Conservation (phyloP, 1,284 basidiomycete species). For the Papiliotrema laurentii region DNA sequence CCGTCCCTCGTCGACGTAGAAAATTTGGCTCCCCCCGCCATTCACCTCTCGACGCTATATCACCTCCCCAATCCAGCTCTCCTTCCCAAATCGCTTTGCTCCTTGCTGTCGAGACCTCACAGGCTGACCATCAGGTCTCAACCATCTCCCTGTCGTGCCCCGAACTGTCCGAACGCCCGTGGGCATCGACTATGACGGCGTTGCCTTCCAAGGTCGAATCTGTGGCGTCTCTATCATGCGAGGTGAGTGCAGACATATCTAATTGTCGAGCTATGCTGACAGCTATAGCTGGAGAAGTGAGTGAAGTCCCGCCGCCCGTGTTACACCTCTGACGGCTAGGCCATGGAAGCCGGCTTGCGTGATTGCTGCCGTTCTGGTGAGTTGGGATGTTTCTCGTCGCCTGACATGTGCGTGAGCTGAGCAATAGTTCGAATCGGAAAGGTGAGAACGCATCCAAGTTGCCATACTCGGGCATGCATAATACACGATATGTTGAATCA, state of each 20-base stretch:
- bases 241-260: slow-evolving; percentile 32
- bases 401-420: slow-evolving; percentile 10
- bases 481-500: not conserved
- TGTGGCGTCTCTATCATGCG: slow-evolving; percentile 90
- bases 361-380: slow-evolving; percentile 69
- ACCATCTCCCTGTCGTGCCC: slow-evolving; percentile 86
- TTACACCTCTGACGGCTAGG: slow-evolving; percentile 43
- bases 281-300: slow-evolving; percentile 38
- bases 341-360: slow-evolving; percentile 88
- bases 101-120: too few species aligned
- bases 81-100: too few species aligned
- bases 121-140: too few species aligned
- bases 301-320: not conserved
- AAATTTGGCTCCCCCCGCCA: too few species aligned
- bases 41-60: too few species aligned
- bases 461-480: not conserved
- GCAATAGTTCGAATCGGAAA: slow-evolving; percentile 46
- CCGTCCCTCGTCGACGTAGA: too few species aligned
- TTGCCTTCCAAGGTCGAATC: slow-evolving; percentile 89
- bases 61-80: too few species aligned
- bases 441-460: slow-evolving; percentile 20
- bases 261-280: slow-evolving; percentile 5
- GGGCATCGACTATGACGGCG: slow-evolving; percentile 78
- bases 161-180: slow-evolving; percentile 60
- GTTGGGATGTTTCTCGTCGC: slow-evolving; percentile 4